Base-by-base conservation (phyloP, 768 basidiomycete genomes). In the Clitopilus hobsonii region DNA sequence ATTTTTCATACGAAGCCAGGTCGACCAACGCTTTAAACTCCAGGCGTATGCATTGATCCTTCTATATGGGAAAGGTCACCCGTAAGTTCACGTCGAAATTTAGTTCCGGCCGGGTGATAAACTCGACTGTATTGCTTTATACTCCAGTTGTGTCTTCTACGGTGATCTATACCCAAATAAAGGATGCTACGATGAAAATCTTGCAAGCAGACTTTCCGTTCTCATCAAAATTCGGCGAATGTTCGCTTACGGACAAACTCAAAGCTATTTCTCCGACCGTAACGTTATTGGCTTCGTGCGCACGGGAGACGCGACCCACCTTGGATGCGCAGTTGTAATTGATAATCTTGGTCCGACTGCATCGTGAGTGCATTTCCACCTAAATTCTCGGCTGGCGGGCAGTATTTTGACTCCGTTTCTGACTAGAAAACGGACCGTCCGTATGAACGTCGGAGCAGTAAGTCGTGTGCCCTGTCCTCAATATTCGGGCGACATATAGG, bases 21-120 rank as follows among this genome's bases (percentile, higher is more conserved):
- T 93, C 29, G 79, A 72, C 36, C 69, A 67, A 25, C 77, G 77
- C 60, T 92, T 93, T 74, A 93, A 92, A 67, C 69, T 83, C 27
- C 90, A 92, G 61, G 90, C 91, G 0, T 93, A 94, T 65, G 82
- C 91, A 1, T 66, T 94, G 32, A 89, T 91, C 61, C 75, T 94
- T 53, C 75, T 94, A 48, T 83, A 88, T 57, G 72, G 74, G 32
- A 69, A 75, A 38, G 91, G 91, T 25, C 78, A 88, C 60, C 91
- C 91, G 90, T 92, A 63, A 66, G 89, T 6, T 16, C 28, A 27
- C 50, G 8, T 20, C 38, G 16, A 22, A 55, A 54, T 48, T 38
- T 41, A 26, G 20, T 36, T 29, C 38, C 24, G 16, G 32, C 41
- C 29, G 26, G 11, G 13, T 36, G n/a, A 36, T 36, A 10, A 11